Conservation (phyloP, 1,284 basidiomycete species). For the Phaffia rhodozyma region DNA sequence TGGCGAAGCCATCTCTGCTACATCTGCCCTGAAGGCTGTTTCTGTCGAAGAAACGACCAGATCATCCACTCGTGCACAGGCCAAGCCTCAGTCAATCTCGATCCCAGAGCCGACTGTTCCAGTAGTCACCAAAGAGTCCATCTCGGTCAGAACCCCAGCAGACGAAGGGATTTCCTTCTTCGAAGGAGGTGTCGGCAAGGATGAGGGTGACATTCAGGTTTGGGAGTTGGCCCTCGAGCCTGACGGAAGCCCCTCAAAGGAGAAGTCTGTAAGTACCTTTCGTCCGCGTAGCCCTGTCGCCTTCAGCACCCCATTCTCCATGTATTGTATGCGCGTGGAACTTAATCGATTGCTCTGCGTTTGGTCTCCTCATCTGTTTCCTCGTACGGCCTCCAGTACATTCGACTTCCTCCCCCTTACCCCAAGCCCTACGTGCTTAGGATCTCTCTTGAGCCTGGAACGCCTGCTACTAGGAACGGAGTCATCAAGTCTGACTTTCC, state of each 20-base stretch:
- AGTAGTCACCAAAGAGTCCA: neutral
- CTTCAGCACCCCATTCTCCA: neutral
- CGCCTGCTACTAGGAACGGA: conserved; percentile 72
- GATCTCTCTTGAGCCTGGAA: conserved; percentile 77
- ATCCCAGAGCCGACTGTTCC: neutral
- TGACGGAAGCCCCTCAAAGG: conserved; percentile 77
- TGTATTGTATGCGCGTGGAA: neutral
- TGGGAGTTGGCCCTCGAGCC: conserved; percentile 73
- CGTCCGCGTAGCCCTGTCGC: no score
- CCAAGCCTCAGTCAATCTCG: conserved; percentile 2
- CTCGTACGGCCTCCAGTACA: conserved; percentile 51
- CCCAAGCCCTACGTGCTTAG: conserved; percentile 69
- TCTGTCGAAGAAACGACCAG: neutral
- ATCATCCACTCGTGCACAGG: neutral
- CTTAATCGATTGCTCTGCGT: neutral
- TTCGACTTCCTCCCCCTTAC: conserved; percentile 82
- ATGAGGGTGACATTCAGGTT: conserved; percentile 58
- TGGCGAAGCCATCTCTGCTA: neutral
- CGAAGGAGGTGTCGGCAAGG: conserved; percentile 39
- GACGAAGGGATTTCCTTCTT: conserved; percentile 86
- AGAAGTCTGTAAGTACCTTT: conserved; percentile 54
- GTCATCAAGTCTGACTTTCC: conserved; percentile 91
- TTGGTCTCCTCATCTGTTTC: neutral
- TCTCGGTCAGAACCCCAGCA: conserved; percentile 57
- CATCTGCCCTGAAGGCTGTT: neutral